Base-by-base conservation (phyloP, 345 rosid genomes). In the Salix brachista region DNA sequence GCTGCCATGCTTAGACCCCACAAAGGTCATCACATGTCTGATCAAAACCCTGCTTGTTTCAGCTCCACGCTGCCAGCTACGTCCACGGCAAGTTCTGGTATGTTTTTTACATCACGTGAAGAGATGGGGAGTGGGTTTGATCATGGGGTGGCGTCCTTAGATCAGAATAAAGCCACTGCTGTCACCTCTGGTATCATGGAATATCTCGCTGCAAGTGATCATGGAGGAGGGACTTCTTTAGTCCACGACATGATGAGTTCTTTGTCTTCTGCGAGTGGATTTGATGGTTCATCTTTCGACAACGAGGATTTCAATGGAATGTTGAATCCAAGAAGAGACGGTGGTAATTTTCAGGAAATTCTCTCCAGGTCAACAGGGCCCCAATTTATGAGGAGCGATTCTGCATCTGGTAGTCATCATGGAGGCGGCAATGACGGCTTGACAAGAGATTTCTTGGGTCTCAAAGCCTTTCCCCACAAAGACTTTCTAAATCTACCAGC, bases 401-500 rank as follows among this genome's bases (percentile, higher is more conserved):
- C 71, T 50, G 65, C 32, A 41, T 41, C 44, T 48, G 50, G 34
- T 14, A 8, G 37, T 65, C 25, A 9, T 44, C 37, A 18, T 48
- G 25, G 73, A 23, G 65, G 39, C 28, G 72, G 75, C 17, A 73
- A 81, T 28, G 85, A 84, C 44, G 79, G 80, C 17, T 74, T 85
- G 80, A 87, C 91, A 8, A 83, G 90, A 80, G 91, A 89, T 81
- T 89, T 89, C 88, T 83, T 89, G 87, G 89, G 91, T 65, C 84
- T 89, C 9, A 80, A 80, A 65, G 83, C 82, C 32, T 81, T 84
- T 76, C 77, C 91, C 21, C 83, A 71, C 13, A 80, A 72, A 54
- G 82, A 82, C 26, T 82, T 81, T 54, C 42, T 79, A 39, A 41
- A 75, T 41, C 41, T 86, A 19, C 41, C 69, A 54, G 46, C 79